Percentiles rank a stretch among this genome's conserved stretches.
phyloP scores from a whole-genome alignment of 805 yeast species.

The Yarrowia sp. region DNA sequence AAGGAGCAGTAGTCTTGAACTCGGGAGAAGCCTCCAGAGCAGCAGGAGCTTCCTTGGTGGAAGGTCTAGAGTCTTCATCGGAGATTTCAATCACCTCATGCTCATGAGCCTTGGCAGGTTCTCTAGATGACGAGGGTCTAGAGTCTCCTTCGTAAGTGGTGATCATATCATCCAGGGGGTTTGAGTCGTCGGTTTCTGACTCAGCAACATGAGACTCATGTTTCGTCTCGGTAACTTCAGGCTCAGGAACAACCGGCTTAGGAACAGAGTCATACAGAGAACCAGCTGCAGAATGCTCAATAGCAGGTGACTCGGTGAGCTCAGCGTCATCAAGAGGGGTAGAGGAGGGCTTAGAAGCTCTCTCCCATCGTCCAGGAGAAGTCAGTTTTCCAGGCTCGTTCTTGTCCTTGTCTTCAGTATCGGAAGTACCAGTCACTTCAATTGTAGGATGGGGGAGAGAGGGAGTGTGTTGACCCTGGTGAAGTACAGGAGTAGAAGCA shows the following conservation, averaged over 20 bases:
- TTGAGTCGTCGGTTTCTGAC: background rate
- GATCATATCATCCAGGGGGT: conserved; percentile 3
- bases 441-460: conserved; percentile 21
- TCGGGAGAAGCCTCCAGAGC: background rate
- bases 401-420: conserved; percentile 7
- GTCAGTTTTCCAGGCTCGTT: background rate
- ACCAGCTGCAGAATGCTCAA: conserved; percentile 10
- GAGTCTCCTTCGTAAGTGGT: background rate
- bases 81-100: conserved; percentile 13
- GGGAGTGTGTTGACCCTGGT: background rate
- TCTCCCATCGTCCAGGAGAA: conserved; percentile 18
- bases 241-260: background rate
- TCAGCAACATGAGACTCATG: background rate
- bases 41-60: background rate
- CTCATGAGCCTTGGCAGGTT: background rate
- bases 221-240: background rate
- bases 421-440: conserved; percentile 15
- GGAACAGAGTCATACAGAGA: conserved; percentile 4
- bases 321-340: conserved; percentile 4
- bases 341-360: conserved; percentile 9
- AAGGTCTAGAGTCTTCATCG: background rate
- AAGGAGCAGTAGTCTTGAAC: background rate
- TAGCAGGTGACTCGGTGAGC: conserved; percentile 9
- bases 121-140: background rate
- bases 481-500: background rate